phyloP scores from a whole-genome alignment of 192 early-diverging fungal species.

The Coemansia sp. region DNA sequence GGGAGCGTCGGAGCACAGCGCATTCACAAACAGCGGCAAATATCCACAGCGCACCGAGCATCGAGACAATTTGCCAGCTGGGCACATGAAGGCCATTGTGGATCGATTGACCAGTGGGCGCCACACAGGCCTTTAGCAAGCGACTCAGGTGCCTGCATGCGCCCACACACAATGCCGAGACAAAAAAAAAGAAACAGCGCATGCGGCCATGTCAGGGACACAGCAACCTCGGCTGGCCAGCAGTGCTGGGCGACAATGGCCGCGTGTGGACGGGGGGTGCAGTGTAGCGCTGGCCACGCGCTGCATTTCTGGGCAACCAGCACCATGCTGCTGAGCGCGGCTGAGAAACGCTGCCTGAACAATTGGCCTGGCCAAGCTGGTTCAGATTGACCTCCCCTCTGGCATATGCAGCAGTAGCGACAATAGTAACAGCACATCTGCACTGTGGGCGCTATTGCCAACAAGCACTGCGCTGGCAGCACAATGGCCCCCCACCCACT shows the following conservation, averaged over 20 bases:
- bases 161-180: constrained; percentile 6
- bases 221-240: too few relatives aligned
- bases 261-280: too few relatives aligned
- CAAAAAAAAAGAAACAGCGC: not conserved
- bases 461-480: not conserved
- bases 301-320: too few relatives aligned
- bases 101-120: constrained; percentile 16
- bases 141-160: constrained; percentile 4
- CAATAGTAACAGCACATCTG: constrained; percentile 3
- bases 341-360: too few relatives aligned
- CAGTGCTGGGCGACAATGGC: too few relatives aligned
- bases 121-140: constrained; percentile 10
- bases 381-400: too few relatives aligned
- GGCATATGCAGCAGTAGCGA: constrained; percentile 2
- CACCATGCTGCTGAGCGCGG: too few relatives aligned
- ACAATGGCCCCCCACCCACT: not conserved
- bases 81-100: not conserved
- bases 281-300: too few relatives aligned
- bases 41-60: too few relatives aligned
- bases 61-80: not conserved
- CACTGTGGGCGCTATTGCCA: not conserved
- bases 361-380: too few relatives aligned
- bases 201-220: too few relatives aligned
- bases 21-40: not conserved
- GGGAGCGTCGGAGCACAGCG: not conserved